Percentiles rank a stretch among this genome's conserved stretches.
Evolutionary conservation across 1,139 yeast genomes (phyloP).

Genomic region (Lodderomyces pseudojiufengensis): DNA sequence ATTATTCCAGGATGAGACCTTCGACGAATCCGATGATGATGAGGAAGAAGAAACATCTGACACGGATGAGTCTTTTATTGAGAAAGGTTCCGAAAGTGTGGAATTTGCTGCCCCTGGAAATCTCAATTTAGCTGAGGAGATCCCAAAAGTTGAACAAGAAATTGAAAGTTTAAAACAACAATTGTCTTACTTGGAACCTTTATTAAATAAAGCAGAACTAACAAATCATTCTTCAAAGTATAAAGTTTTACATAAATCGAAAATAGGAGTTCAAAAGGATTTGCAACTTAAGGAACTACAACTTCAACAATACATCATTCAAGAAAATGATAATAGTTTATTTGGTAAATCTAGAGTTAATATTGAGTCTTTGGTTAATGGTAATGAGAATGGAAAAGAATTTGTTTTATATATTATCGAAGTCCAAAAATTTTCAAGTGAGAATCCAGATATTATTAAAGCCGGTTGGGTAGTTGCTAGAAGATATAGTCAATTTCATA

Average conservation of each 20-base stretch:
- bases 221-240: conserved; percentile 72
- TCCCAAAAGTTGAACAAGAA: conserved; percentile 50
- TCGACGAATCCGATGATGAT: conserved; percentile 20
- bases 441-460: conserved; percentile 42
- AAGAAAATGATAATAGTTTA: conserved; percentile 76
- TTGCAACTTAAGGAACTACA: conserved; percentile 68
- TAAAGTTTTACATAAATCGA: conserved; percentile 64
- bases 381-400: conserved; percentile 53
- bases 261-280: conserved; percentile 63
- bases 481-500: conserved; percentile 79
- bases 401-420: conserved; percentile 73
- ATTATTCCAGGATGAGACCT: conserved; percentile 32
- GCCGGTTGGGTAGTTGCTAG: conserved; percentile 92
- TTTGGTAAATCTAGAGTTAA: conserved; percentile 64
- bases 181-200: conserved; percentile 57
- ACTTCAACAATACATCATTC: conserved; percentile 77
- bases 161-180: conserved; percentile 65
- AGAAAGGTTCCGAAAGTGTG: conserved; percentile 4
- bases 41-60: conserved; percentile 29
- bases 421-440: conserved; percentile 54
- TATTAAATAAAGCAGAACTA: conserved; percentile 74
- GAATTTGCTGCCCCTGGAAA: conserved; percentile 66
- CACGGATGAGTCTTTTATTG: conserved; percentile 18
- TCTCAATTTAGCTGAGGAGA: conserved; percentile 63
- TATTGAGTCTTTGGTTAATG: conserved; percentile 61